Base-by-base conservation (phyloP, 129 eudicot species). In the Scalesia atractyloides region DNA sequence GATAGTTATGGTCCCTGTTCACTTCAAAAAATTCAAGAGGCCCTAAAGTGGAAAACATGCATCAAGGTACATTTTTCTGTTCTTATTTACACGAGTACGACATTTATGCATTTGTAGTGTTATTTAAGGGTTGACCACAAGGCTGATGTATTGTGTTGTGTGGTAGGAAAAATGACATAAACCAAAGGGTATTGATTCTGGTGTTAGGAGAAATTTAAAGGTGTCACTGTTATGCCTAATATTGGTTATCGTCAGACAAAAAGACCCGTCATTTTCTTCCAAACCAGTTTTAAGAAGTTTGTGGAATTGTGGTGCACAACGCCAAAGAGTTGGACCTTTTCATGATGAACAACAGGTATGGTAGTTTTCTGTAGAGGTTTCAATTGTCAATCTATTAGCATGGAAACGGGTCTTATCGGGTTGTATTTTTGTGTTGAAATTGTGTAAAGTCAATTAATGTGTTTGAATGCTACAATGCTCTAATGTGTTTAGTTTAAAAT, bases 131-230 rank as follows among this genome's bases (percentile, higher is more conserved):
- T 49, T 2, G 62, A 33, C 13, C 5, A 26, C 47, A 39, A 8
- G 17, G 16, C 52, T 59, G 5, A 58, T 10, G 2, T 47, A 12
- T 7, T 70, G 62, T 47, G 74, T 20, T 66, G 39, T 15, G 37
- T 60, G 5, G 30, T 80, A 89, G 96, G 57, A 71, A 75, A 89
- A 69, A 80, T 89, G 96, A 91, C 89, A 91, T 36, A 81, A 91
- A 79, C 96, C 96, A 30, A 89, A 89, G 87, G 91, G 91, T 84
- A 89, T 89, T 74, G 96, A 89, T 73, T 89, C 96, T 11, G 79
- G 91, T 15, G 89, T 89, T 5, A 83, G 96, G 82, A 72, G 96
- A 54, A 89, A 89, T 89, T 89, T 77, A 89, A 89, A 73, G 96
- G 96, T 77, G 79, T 76, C 64, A 68, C 81, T 22, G 58, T 86